Base-by-base conservation (phyloP, 495 filamentous ascomycete genomes). In the Daldinia childiae region DNA sequence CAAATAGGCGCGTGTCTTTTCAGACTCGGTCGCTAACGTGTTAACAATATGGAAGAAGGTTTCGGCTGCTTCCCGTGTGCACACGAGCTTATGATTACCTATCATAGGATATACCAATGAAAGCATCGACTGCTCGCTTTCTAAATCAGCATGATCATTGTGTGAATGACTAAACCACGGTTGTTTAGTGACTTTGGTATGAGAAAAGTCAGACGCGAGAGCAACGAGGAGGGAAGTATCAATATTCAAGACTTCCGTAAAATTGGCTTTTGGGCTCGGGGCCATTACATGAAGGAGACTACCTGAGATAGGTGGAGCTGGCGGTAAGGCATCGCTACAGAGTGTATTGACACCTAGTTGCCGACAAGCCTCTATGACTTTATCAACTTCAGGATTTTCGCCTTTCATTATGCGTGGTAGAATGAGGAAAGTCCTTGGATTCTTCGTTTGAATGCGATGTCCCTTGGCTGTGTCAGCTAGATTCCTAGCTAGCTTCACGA, bases 241-340 rank as follows among this genome's bases (percentile, higher is more conserved):
- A 56, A 83, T 60, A 56, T 84, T 82, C 11, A 84, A 56, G 11
- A 76, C 57, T 50, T 72, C 39, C 0, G 81, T 74, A 52, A 81
- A 73, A 17, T 62, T 69, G 52, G 57, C 60, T 26, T 76, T 77
- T 78, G 76, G 27, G 61, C 69, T 63, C 71, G 82, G 71, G 80
- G 82, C 73, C 86, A 87, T 78, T 41, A 48, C 57, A n/a, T 72
- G 76, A 1, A 85, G 85, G 36, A 84, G 82, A 43, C 80, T 68
- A 58, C 85, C 82, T 0, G 86, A 80, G 26, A 87, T 58, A 30
- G 69, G 68, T n/a, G 58, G 61, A 27, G 69, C 63, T 6, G 68
- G 60, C 27, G 69, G 29, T 45, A 68, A 12, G 11, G 62, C 45
- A 41, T 78, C 60, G 48, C 66, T 52, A 59, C 76, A 78, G 6